Evolutionary conservation across 139 green algal species (phyloP).

Genomic region (Nannochloris sp.): DNA sequence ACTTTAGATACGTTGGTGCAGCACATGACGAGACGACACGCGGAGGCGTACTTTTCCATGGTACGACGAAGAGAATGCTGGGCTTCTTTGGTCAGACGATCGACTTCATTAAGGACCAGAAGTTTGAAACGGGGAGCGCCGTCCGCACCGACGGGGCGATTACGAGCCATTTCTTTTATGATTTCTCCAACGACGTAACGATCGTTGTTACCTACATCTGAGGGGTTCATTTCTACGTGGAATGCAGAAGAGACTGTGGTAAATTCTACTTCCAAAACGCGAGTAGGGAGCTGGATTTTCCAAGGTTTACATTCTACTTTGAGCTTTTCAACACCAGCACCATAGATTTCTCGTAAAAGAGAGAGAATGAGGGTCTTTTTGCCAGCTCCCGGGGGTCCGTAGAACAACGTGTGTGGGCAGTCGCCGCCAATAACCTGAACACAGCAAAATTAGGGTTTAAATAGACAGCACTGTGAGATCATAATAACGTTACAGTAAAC

Average conservation of each 20-base stretch:
- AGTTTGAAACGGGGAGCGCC: conserved; percentile 45
- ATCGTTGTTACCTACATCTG: conserved; percentile 89
- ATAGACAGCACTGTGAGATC: neutral
- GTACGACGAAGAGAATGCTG: conserved; percentile 90
- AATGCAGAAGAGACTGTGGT: conserved; percentile 82
- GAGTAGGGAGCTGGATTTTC: conserved; percentile 80
- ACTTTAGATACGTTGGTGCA: conserved; percentile 84
- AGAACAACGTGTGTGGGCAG: conserved; percentile 94
- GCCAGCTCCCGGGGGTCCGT: conserved; percentile 86
- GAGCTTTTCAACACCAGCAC: conserved; percentile 84
- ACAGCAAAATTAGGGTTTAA: neutral
- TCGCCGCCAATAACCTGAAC: conserved; percentile 71
- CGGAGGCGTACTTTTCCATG: conserved; percentile 95
- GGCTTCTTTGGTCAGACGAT: conserved; percentile 78
- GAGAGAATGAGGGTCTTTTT: conserved; percentile 95
- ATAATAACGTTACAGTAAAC: neutral
- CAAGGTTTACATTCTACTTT: conserved; percentile 89
- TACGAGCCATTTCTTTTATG: conserved; percentile 97
- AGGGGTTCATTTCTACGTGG: conserved; percentile 94
- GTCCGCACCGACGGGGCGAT: conserved; percentile 62
- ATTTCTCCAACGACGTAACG: conserved; percentile 88
- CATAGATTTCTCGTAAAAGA: conserved; percentile 88
- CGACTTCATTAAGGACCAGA: conserved; percentile 93
- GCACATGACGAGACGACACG: conserved; percentile 83
- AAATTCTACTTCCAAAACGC: conserved; percentile 94